Percentiles rank a stretch among this genome's conserved stretches.
phyloP scores from a whole-genome alignment of 345 rosid genomes.

The Capsella bursapastoris region DNA sequence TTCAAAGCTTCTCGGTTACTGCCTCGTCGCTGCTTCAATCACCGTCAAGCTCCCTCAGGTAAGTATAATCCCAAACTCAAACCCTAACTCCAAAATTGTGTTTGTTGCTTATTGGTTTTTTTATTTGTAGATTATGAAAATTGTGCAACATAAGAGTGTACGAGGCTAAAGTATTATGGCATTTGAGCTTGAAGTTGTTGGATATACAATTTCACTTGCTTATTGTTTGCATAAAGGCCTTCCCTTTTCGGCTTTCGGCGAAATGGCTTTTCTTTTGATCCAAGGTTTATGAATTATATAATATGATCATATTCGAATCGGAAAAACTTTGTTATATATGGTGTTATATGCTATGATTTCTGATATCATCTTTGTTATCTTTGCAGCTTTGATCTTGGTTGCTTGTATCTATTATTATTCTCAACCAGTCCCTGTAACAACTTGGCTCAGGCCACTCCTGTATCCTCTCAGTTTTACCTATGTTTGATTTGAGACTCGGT shows the following conservation, averaged over 20 bases:
- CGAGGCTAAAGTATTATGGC: conserved; percentile 78
- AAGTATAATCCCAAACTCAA: conserved; percentile 12
- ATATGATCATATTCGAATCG: neutral
- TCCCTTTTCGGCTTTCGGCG: conserved; percentile 96
- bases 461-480: conserved; percentile 51
- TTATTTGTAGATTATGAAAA: conserved; percentile 70
- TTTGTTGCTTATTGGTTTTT: neutral
- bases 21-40: conserved; percentile 91
- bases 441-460: conserved; percentile 71
- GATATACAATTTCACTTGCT: conserved; percentile 86
- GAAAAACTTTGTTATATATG: too few relatives aligned
- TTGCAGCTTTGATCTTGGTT: conserved; percentile 74
- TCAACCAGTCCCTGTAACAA: conserved; percentile 53
- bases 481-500: conserved; percentile 16
- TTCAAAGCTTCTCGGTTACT: conserved; percentile 94
- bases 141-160: conserved; percentile 76
- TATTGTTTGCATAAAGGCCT: conserved; percentile 93
- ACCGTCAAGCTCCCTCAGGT: conserved; percentile 97
- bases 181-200: conserved; percentile 93
- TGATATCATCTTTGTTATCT: conserved; percentile 33
- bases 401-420: conserved; percentile 71
- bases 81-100: neutral
- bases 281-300: too few relatives aligned
- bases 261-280: conserved; percentile 80
- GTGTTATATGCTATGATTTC: conserved; percentile 18